Evolutionary conservation across 108 stramenopile species (phyloP).

Genomic region (Chaetoceros tenuissimus): DNA sequence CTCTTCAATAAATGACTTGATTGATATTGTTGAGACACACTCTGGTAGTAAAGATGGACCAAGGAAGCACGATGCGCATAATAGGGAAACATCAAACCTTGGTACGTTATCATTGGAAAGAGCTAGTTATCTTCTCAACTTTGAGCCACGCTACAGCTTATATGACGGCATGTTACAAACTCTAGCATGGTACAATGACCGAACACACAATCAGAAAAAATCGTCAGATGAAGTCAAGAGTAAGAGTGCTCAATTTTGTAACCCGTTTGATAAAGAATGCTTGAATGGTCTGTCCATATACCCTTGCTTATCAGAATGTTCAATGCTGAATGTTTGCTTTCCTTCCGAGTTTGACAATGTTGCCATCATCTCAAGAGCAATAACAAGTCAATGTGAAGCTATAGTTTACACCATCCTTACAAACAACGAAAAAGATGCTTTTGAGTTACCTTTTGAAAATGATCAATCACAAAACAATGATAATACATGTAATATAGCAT

Average conservation of each 20-base stretch:
- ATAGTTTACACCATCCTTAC: constrained; percentile 70
- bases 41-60: too few species aligned
- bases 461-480: too few species aligned
- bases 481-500: constrained; percentile 33
- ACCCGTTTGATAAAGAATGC: constrained; percentile 61
- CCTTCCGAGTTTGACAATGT: constrained; percentile 61
- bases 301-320: constrained; percentile 78
- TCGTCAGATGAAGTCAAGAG: constrained; percentile 5
- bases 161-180: constrained; percentile 47
- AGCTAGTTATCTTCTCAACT: constrained; percentile 51
- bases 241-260: constrained; percentile 30
- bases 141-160: constrained; percentile 42
- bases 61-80: neutral
- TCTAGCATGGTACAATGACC: constrained; percentile 74
- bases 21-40: constrained; percentile 26
- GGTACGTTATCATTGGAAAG: constrained; percentile 37
- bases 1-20: constrained; percentile 31
- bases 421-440: constrained; percentile 33
- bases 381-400: constrained; percentile 49
- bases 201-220: constrained; percentile 47
- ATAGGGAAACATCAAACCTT: neutral
- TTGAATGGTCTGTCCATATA: constrained; percentile 64
- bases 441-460: too few species aligned
- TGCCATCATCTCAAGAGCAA: constrained; percentile 26
- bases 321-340: constrained; percentile 47